phyloP scores from a whole-genome alignment of 169 alveolate species.

The Besnoitia besnoiti region DNA sequence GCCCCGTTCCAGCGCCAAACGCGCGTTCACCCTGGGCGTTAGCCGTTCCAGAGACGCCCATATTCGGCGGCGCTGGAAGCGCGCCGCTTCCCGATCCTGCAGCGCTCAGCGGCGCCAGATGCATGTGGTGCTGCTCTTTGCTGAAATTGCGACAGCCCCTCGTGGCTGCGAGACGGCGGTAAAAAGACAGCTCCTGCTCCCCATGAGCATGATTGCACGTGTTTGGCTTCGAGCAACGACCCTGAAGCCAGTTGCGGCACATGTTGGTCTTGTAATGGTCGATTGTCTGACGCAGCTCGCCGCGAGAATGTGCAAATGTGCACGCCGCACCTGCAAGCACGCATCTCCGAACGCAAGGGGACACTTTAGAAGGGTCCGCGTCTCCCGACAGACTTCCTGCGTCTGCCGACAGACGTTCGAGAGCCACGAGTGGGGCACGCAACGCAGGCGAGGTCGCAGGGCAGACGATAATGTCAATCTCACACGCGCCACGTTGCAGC shows the following conservation, averaged over 20 bases:
- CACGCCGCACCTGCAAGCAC: constrained; percentile 53
- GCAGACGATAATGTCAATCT: no score
- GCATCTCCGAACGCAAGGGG: no score
- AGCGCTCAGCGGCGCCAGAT: background rate
- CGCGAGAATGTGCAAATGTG: constrained; percentile 74
- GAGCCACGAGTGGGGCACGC: no score
- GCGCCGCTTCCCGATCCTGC: background rate
- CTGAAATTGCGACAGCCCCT: constrained; percentile 49
- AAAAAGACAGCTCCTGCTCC: constrained; percentile 66
- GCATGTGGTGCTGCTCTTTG: constrained; percentile 5
- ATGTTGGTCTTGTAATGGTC: constrained; percentile 73
- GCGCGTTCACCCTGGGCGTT: background rate
- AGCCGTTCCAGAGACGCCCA: background rate
- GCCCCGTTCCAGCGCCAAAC: background rate
- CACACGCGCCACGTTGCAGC: no score
- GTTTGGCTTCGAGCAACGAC: constrained; percentile 68
- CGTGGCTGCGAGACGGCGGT: constrained; percentile 33
- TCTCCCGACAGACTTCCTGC: no score
- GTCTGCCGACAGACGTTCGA: no score
- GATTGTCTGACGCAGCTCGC: constrained; percentile 73
- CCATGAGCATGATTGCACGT: constrained; percentile 77
- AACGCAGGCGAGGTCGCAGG: no score
- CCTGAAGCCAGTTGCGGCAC: constrained; percentile 72
- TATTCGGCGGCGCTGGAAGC: background rate
- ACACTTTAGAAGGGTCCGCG: no score